phyloP scores from a whole-genome alignment of 305 asterid species.

The Galium porrigens region DNA sequence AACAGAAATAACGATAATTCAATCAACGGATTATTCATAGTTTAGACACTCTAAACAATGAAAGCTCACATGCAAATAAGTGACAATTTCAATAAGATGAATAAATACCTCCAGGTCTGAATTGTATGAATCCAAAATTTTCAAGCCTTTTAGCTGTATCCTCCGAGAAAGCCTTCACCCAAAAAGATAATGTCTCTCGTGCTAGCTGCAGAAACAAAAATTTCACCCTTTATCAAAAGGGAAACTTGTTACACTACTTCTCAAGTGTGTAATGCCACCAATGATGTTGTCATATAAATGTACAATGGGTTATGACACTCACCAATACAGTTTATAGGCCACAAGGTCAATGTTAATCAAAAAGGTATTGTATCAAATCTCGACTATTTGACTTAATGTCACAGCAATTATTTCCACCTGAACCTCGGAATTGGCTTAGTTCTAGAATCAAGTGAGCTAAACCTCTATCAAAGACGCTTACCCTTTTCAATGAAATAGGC shows the following conservation, averaged over 20 bases:
- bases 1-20: constrained; percentile 10
- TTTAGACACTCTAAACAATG: neutral
- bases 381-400: neutral
- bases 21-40: neutral
- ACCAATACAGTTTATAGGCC: neutral
- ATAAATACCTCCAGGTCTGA: constrained; percentile 85
- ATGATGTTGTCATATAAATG: neutral
- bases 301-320: neutral
- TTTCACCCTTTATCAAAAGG: neutral
- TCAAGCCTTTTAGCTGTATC: constrained; percentile 98
- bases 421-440: neutral
- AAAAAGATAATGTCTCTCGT: constrained; percentile 81
- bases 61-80: neutral
- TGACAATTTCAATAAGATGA: constrained; percentile 6
- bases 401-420: neutral
- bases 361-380: neutral
- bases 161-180: constrained; percentile 97
- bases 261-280: neutral
- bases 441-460: neutral
- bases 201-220: constrained; percentile 57
- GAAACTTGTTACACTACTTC: neutral
- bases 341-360: neutral
- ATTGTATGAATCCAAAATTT: constrained; percentile 89
- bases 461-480: neutral
- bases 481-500: neutral